phyloP scores from a whole-genome alignment of 352 stramenopile species.

The Globisporangium spinosum region DNA sequence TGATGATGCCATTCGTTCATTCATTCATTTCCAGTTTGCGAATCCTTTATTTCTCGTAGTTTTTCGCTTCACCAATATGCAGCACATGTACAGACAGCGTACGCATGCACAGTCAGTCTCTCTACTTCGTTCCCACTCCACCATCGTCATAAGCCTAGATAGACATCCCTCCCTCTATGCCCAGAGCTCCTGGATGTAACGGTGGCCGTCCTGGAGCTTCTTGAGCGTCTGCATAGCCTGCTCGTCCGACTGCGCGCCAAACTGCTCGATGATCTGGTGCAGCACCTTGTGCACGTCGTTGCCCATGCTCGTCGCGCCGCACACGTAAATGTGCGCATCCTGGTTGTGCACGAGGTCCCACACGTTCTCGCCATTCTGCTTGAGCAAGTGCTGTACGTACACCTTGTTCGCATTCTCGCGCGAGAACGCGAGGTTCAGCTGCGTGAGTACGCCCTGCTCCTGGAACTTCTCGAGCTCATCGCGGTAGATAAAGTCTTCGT shows the following conservation, averaged over 20 bases:
- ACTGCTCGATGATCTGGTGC: conserved; percentile 73
- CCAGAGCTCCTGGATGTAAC: conserved; percentile 97
- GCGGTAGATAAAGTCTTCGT: conserved; percentile 90
- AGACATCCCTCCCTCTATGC: conserved; percentile 26
- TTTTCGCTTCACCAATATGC: background rate
- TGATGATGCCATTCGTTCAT: background rate
- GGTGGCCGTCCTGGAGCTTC: conserved; percentile 79
- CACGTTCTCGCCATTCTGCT: conserved; percentile 59
- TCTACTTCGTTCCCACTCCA: background rate
- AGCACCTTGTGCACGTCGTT: conserved; percentile 94
- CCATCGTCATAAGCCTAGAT: background rate
- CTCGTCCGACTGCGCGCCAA: conserved; percentile 42
- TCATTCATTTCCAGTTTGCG: background rate
- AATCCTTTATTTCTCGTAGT: background rate
- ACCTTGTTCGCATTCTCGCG: conserved; percentile 93
- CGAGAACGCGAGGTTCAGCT: conserved; percentile 94
- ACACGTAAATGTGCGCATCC: conserved; percentile 95
- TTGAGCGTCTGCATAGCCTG: conserved; percentile 86
- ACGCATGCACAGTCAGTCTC: background rate
- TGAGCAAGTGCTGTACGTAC: conserved; percentile 97
- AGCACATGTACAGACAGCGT: background rate
- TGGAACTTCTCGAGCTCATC: conserved; percentile 90
- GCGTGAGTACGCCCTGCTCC: conserved; percentile 78
- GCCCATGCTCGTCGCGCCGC: conserved; percentile 96
- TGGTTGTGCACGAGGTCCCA: conserved; percentile 60